A percentile compares a stretch with the other conserved stretches of the same genome.
Evolutionary conservation across 805 yeast species (phyloP).

Genomic region (Yarrowia keelungensis): DNA sequence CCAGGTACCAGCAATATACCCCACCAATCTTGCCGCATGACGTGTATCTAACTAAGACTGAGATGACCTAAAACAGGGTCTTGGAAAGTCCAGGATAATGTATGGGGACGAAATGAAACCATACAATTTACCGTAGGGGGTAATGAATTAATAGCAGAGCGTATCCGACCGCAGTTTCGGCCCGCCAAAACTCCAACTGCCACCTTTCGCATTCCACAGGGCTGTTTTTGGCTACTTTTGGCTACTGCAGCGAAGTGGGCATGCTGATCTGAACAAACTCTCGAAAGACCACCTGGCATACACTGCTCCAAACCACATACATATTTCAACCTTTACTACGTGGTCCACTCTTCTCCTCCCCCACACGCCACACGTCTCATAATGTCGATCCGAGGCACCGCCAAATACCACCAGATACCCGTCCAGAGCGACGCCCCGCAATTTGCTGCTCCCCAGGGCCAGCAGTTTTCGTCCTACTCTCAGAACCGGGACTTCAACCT

Average conservation of each 20-base stretch:
- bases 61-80: slow-evolving; percentile 3
- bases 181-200: background rate
- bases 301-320: slow-evolving; percentile 7
- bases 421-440: slow-evolving; percentile 38
- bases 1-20: background rate
- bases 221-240: background rate
- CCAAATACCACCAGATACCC: slow-evolving; percentile 39
- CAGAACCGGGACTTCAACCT: slow-evolving; percentile 36
- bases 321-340: background rate
- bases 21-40: slow-evolving; percentile 30
- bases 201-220: slow-evolving; percentile 18
- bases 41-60: slow-evolving; percentile 1
- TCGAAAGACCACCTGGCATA: slow-evolving; percentile 38
- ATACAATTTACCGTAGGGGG: no score
- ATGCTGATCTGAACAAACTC: slow-evolving; percentile 39
- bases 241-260: slow-evolving; percentile 39
- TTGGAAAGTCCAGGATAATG: no score
- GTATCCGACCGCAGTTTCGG: background rate
- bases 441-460: slow-evolving; percentile 47
- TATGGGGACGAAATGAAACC: no score
- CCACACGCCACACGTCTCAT: slow-evolving; percentile 3
- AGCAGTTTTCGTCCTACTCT: slow-evolving; percentile 34
- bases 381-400: slow-evolving; percentile 39
- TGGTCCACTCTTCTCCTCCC: slow-evolving; percentile 1
- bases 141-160: background rate